These are phyloP conservation scores for Saccharomycopsis sp. DNA, from an alignment of 805 yeast species.

Conservation along the genomic window DNA sequence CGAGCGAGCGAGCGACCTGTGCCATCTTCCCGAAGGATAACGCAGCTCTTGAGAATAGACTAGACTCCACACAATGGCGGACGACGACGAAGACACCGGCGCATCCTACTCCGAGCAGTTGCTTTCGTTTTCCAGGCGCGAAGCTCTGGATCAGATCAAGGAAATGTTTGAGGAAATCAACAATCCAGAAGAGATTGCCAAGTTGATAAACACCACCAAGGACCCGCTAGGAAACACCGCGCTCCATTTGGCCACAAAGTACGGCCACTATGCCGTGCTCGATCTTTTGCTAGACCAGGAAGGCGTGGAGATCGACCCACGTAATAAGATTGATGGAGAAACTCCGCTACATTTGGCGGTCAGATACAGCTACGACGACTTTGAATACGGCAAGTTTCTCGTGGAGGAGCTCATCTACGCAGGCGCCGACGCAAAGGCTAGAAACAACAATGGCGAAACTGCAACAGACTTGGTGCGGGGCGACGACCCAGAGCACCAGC, in stretches of 20 bases:
- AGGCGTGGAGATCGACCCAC: conserved; percentile 85
- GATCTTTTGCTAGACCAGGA: conserved; percentile 77
- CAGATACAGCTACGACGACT: conserved; percentile 64
- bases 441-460: conserved; percentile 54
- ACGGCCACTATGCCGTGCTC: conserved; percentile 80
- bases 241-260: conserved; percentile 69
- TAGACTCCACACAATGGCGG: not conserved
- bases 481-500: conserved; percentile 36
- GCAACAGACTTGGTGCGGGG: conserved; percentile 64
- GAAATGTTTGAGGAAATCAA: conserved; percentile 40
- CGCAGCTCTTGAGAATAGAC: not conserved
- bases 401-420: conserved; percentile 81
- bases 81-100: conserved; percentile 38
- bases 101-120: conserved; percentile 74
- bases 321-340: conserved; percentile 60
- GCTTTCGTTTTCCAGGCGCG: conserved; percentile 79
- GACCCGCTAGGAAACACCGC: conserved; percentile 77
- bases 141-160: conserved; percentile 68
- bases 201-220: conserved; percentile 55
- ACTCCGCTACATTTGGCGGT: conserved; percentile 89
- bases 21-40: too few species aligned
- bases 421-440: conserved; percentile 70
- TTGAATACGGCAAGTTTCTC: conserved; percentile 74
- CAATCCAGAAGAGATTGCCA: conserved; percentile 29
- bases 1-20: too few species aligned